Evolutionary conservation across 2,329 filamentous ascomycete genomes (phyloP).

Genomic region (Rutstroemia sp.): DNA sequence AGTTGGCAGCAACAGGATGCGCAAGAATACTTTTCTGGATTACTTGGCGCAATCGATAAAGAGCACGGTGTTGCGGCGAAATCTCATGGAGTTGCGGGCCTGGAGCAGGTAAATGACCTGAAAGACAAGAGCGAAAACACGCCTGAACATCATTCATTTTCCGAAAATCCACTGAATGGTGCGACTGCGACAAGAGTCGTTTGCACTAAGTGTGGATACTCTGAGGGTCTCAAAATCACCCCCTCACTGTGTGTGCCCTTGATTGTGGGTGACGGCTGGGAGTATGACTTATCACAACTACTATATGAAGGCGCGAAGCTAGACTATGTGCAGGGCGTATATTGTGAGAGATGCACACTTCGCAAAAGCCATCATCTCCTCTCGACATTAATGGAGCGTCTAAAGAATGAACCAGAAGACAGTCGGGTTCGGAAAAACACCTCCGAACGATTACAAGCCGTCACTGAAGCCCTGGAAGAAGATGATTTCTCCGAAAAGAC

Average conservation of each 20-base stretch:
- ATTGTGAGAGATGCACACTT: conserved; percentile 87
- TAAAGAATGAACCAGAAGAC: conserved; percentile 26
- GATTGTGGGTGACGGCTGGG: conserved; percentile 58
- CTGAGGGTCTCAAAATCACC: conserved; percentile 81
- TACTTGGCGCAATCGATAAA: conserved; percentile 78
- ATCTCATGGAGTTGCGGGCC: conserved; percentile 13
- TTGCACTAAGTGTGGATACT: conserved; percentile 78
- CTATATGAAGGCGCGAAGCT: conserved; percentile 79
- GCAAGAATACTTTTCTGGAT: conserved; percentile 91
- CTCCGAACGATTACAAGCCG: conserved; percentile 50
- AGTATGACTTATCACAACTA: conserved; percentile 68
- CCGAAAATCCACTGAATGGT: conserved; percentile 78
- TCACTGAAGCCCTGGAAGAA: conserved; percentile 66
- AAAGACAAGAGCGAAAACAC: neutral
- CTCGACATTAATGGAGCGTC: conserved; percentile 38
- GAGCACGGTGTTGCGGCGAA: conserved; percentile 52
- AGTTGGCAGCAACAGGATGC: conserved; percentile 96
- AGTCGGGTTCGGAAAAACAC: conserved; percentile 28
- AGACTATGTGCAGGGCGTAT: conserved; percentile 80
- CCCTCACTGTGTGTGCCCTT: conserved; percentile 93
- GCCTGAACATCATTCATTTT: conserved; percentile 16
- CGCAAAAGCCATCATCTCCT: conserved; percentile 47
- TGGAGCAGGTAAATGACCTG: conserved; percentile 18
- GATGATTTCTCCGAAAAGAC: conserved; percentile 72
- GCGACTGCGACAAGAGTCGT: conserved; percentile 81